Conservation (phyloP, 2,329 filamentous ascomycete genomes). For the Trichoderma cornu-damae region DNA sequence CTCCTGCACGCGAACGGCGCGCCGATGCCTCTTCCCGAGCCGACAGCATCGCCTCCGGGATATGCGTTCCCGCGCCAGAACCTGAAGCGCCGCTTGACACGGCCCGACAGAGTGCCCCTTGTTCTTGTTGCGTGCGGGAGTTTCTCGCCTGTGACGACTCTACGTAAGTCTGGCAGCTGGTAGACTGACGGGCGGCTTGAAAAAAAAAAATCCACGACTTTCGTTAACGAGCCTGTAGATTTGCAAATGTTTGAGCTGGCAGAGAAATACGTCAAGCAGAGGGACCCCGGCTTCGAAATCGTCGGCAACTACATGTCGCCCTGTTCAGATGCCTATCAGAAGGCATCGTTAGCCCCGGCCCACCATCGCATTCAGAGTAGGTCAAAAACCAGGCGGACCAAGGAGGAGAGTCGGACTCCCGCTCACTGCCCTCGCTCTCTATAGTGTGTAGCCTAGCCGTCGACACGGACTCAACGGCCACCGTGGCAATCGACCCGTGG, state of each 20-base stretch:
- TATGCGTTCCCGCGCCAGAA: conserved; percentile 57
- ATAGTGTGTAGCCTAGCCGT: conserved; percentile 71
- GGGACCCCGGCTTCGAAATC: conserved; percentile 60
- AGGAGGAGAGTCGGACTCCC: background rate
- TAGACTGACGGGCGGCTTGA: background rate
- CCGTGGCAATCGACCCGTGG: conserved; percentile 79
- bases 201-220: background rate
- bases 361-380: conserved; percentile 42
- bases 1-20: conserved; percentile 1
- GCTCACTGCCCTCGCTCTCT: background rate
- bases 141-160: conserved; percentile 67
- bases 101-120: conserved; percentile 54
- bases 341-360: conserved; percentile 39
- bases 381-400: background rate
- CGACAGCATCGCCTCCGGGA: conserved; percentile 6
- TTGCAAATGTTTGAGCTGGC: conserved; percentile 83
- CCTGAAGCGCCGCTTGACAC: conserved; percentile 48
- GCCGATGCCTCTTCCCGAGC: background rate
- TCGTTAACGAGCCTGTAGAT: conserved; percentile 33
- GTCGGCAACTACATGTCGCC: conserved; percentile 63
- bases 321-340: conserved; percentile 33
- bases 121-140: conserved; percentile 62
- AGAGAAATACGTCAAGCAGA: conserved; percentile 65
- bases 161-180: conserved; percentile 38
- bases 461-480: conserved; percentile 58